A percentile compares a stretch with the other conserved stretches of the same genome.
These are phyloP conservation scores for Kwoniella shandongensis DNA, from an alignment of 768 basidiomycete genomes.

Conservation along the genomic window DNA sequence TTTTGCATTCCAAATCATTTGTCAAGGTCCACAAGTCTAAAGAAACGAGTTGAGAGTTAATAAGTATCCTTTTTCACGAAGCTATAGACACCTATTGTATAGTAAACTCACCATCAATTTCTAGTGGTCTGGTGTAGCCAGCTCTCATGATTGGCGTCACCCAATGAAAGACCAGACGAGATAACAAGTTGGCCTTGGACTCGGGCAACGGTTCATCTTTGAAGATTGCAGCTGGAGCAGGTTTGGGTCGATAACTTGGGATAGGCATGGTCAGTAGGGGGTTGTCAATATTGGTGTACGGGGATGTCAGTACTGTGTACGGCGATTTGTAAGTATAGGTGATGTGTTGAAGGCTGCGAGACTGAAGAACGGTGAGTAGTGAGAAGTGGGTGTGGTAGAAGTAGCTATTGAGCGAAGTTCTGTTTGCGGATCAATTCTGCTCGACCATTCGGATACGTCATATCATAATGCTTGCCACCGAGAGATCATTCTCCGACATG, in stretches of 20 bases:
- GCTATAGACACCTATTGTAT: not conserved
- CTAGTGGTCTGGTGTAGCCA: conserved; percentile 34
- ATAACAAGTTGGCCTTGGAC: conserved; percentile 22
- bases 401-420: no score
- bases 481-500: no score
- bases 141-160: conserved; percentile 38
- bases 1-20: conserved; percentile 20
- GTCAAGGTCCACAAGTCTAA: conserved; percentile 25
- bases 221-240: conserved; percentile 26
- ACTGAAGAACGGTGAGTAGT: no score
- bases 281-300: no score
- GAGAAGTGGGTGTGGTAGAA: no score
- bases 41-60: not conserved
- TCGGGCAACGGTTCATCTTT: conserved; percentile 21
- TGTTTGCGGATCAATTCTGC: no score
- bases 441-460: no score
- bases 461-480: no score
- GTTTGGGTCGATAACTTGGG: conserved; percentile 29
- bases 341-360: no score
- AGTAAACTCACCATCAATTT: conserved; percentile 21
- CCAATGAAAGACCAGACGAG: conserved; percentile 34
- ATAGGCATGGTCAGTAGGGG: conserved; percentile 36
- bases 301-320: not conserved
- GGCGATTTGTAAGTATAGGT: no score
- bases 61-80: not conserved